These are phyloP conservation scores for Trametes sp. DNA, from an alignment of 1,284 basidiomycete genomes.

Conservation along the genomic window DNA sequence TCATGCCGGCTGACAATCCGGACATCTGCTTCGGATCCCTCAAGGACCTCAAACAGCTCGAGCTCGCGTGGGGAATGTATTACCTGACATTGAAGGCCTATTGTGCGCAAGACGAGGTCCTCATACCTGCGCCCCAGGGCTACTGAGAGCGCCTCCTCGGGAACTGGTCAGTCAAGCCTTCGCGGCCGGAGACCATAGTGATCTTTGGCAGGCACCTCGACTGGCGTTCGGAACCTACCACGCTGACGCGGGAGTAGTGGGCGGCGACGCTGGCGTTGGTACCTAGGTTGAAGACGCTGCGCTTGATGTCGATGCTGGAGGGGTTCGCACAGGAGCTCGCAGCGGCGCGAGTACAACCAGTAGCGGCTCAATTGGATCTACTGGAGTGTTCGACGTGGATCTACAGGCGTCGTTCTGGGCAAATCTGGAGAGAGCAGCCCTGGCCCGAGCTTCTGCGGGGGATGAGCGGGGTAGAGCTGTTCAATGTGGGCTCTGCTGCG, in stretches of 20 bases:
- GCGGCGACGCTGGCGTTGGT: not conserved
- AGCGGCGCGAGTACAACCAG: not conserved
- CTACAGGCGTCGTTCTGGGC: not conserved
- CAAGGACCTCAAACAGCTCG: constrained; percentile 2
- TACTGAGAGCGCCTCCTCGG: constrained; percentile 1
- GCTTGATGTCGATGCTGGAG: constrained; percentile 1
- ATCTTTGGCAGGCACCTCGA: constrained; percentile 2
- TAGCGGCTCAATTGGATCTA: not conserved
- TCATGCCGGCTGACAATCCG: too few species aligned
- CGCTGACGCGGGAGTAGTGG: not conserved
- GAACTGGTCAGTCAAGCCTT: constrained; percentile 8
- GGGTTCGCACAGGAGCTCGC: not conserved
- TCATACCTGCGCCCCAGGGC: not conserved
- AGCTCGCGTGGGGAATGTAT: not conserved
- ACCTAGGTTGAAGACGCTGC: constrained; percentile 1
- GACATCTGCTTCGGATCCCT: not conserved
- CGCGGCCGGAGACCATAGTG: constrained; percentile 12
- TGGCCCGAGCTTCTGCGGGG: not conserved
- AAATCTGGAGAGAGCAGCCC: not conserved
- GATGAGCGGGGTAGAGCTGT: not conserved
- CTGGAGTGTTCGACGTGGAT: not conserved
- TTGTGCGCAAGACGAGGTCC: not conserved
- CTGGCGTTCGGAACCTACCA: too few species aligned
- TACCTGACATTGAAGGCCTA: constrained; percentile 2
- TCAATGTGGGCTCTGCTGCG: too few species aligned